Evolutionary conservation across 768 basidiomycete species (phyloP), one percentile per base, ranked within the genome.

Genomic region (Floccularia luteovirens): DNA sequence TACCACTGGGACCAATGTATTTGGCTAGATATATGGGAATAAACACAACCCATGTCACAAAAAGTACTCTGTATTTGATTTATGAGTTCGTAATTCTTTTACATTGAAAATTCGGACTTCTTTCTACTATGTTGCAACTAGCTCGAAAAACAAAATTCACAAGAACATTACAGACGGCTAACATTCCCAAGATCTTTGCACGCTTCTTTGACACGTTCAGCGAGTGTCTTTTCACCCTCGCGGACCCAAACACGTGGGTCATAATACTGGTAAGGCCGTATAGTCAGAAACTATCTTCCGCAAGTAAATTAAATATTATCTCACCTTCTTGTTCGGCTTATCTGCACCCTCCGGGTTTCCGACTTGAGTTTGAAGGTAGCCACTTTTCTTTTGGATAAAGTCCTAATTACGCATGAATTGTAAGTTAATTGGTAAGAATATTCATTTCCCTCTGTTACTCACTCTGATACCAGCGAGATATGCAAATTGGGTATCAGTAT

Each of bases 221-320:
- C 34, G 49, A 98, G 76, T 14, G 91, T 94, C 79, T 93, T 92
- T 72, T 98, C 92, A 49, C 93, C 93, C 67, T 96, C 91, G 54
- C 94, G 88, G 37, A 99, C 91, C 94, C 94, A 99, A 44, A 93
- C 83, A 70, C 94, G 89, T 36, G 92, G 93, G 62, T 94, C 91
- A 66, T 94, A 94, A 72, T 62, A 84, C 85, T 86, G 47, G 12
- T 21, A 46, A 24, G 44, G 27, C 34, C 28, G 24, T 21, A 51
- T 24, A 45, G 16, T 30, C 31, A 32, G 17, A 42, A 24, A 11
- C 11, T 25, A 14, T 3, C 11, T 36, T 16, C 22, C 11, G 2
- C 10, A 20, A 6, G 23, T 17, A 17, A 33, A 12, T 3, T 20
- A 38, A 36, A 38, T 2, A 36, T 31, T 31, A 10, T 1, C 56